Evolutionary conservation across 169 alveolate genomes (phyloP).

Genomic region (Perkinsus marinus): DNA sequence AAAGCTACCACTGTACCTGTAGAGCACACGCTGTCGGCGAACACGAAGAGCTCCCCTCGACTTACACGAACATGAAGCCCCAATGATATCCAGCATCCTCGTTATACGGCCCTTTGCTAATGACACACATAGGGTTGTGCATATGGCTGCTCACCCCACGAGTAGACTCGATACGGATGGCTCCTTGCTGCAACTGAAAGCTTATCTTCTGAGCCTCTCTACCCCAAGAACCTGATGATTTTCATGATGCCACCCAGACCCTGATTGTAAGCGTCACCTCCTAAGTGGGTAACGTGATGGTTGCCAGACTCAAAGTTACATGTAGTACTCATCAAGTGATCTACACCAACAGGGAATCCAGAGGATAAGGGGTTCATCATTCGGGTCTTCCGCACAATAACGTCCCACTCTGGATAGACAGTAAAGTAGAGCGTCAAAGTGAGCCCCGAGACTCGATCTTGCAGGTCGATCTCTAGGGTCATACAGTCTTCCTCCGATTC

Average conservation of each 20-base stretch:
- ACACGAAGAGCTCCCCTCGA: too few relatives aligned
- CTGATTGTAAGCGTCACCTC: background rate
- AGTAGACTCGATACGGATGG: background rate
- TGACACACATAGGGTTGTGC: background rate
- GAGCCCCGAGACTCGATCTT: background rate
- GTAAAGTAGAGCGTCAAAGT: background rate
- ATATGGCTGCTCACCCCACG: background rate
- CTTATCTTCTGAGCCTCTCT: background rate
- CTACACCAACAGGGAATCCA: background rate
- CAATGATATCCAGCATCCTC: background rate
- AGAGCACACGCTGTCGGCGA: background rate
- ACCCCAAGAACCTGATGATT: background rate
- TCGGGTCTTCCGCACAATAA: background rate
- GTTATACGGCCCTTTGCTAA: background rate
- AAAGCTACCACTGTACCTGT: background rate
- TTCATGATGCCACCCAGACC: background rate
- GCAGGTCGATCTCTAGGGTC: background rate
- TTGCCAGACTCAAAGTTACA: background rate
- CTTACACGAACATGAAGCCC: background rate
- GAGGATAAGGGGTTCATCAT: background rate
- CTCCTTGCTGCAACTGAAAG: background rate
- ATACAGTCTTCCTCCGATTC: background rate
- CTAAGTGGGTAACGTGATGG: background rate
- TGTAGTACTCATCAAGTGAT: background rate
- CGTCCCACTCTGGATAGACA: background rate